phyloP scores from a whole-genome alignment of 495 filamentous ascomycete species.

The Neurospora intermedia region DNA sequence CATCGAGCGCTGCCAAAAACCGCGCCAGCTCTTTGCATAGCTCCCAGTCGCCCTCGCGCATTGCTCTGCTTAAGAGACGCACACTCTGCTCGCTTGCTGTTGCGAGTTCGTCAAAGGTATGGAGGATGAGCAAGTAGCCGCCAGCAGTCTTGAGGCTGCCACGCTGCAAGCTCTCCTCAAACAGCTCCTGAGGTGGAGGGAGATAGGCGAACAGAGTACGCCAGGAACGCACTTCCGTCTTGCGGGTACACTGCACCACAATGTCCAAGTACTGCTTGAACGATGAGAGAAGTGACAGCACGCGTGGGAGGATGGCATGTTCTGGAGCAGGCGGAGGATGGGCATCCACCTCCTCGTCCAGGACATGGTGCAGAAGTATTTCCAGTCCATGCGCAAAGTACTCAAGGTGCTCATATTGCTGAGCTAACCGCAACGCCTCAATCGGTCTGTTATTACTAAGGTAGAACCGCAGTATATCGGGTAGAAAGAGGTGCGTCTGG shows the following conservation, averaged over 20 bases:
- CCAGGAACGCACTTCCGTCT: conserved; percentile 95
- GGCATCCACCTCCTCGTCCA: conserved; percentile 86
- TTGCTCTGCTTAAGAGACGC: conserved; percentile 69
- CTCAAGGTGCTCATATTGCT: conserved; percentile 70
- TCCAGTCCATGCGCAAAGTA: conserved; percentile 93
- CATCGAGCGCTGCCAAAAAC: conserved; percentile 87
- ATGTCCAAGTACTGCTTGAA: conserved; percentile 89
- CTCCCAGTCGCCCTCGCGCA: conserved; percentile 85
- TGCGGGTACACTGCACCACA: conserved; percentile 92
- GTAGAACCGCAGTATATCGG: conserved; percentile 70
- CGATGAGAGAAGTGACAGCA: conserved; percentile 80
- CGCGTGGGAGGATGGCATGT: conserved; percentile 69
- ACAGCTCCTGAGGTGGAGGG: conserved; percentile 79
- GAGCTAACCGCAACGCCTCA: conserved; percentile 66
- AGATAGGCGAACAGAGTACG: conserved; percentile 83
- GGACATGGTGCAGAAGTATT: conserved; percentile 80
- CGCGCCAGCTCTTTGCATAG: conserved; percentile 88
- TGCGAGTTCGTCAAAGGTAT: conserved; percentile 82
- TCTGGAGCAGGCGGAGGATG: conserved; percentile 49
- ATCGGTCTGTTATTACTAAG: conserved; percentile 59
- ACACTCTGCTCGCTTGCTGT: conserved; percentile 71
- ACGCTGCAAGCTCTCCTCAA: conserved; percentile 77
- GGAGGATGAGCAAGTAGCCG: conserved; percentile 90
- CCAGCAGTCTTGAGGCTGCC: conserved; percentile 90
- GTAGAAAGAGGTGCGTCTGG: conserved; percentile 82